A percentile compares a stretch with the other conserved stretches of the same genome.
Conservation (phyloP, 805 yeast species). For the Ogataea angusta region DNA sequence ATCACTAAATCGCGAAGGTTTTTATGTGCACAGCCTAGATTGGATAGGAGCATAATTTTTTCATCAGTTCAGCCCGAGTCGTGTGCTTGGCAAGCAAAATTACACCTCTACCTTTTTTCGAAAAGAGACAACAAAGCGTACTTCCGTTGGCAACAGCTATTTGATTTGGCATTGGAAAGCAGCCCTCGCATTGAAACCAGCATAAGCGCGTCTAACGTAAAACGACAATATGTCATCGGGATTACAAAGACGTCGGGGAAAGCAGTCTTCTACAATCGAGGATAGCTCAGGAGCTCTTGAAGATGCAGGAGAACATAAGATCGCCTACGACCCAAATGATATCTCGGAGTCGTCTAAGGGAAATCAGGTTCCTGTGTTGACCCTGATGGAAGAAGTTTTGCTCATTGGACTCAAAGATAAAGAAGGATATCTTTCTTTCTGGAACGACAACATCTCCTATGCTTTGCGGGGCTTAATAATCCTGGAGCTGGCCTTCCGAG, state of each 20-base stretch:
- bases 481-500: conserved; percentile 88
- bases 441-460: conserved; percentile 97
- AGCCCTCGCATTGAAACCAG: background rate
- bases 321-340: conserved; percentile 81
- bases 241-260: conserved; percentile 69
- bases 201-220: background rate
- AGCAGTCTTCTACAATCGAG: conserved; percentile 21
- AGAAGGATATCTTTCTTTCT: conserved; percentile 93
- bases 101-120: conserved; percentile 1
- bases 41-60: background rate
- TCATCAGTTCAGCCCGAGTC: background rate
- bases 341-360: conserved; percentile 39
- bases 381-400: conserved; percentile 95
- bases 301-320: conserved; percentile 42
- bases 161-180: background rate
- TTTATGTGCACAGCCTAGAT: background rate
- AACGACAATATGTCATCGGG: conserved; percentile 41
- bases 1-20: no score
- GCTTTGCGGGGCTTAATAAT: conserved; percentile 93
- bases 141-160: background rate
- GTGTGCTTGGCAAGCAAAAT: conserved; percentile 2
- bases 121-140: conserved; percentile 11
- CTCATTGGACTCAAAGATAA: conserved; percentile 91
- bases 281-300: conserved; percentile 16
- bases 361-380: conserved; percentile 62